Conservation (phyloP, 495 filamentous ascomycete genomes). For the Daldinia caldariorum region DNA sequence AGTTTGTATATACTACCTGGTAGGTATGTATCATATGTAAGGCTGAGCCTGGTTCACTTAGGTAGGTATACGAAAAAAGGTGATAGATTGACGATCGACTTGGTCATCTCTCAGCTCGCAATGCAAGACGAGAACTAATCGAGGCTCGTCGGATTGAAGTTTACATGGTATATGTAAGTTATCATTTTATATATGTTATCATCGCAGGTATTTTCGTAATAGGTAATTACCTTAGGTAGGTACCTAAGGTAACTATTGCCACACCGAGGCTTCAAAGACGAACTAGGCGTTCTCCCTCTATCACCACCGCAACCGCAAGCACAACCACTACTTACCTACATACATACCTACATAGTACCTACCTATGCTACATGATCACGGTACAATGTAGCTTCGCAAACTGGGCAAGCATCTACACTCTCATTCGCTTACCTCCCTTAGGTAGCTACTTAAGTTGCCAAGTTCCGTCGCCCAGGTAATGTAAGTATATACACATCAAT, state of each 20-base stretch:
- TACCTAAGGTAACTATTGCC: conserved; percentile 35
- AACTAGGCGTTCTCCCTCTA: conserved; percentile 27
- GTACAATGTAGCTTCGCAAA: conserved; percentile 13
- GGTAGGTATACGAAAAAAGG: conserved; percentile 29
- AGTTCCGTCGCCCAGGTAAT: neutral
- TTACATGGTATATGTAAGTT: conserved; percentile 1
- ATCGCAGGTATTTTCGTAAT: conserved; percentile 5
- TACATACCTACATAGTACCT: neutral
- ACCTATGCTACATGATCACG: neutral
- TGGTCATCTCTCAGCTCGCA: conserved; percentile 6
- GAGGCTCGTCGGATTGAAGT: conserved; percentile 4
- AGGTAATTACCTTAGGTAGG: neutral
- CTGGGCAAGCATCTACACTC: conserved; percentile 12
- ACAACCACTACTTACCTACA: neutral
- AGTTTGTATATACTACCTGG: neutral
- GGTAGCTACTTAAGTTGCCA: conserved; percentile 28
- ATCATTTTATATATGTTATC: conserved; percentile 4
- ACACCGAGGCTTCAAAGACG: conserved; percentile 36
- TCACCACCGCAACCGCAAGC: neutral
- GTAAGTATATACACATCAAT: neutral
- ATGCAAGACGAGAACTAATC: conserved; percentile 3
- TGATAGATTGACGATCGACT: neutral
- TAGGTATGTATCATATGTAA: conserved; percentile 25
- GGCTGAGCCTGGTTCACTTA: conserved; percentile 34
- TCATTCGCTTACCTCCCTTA: conserved; percentile 18